Percentiles rank a stretch among this genome's conserved stretches.
Evolutionary conservation across 2,329 filamentous ascomycete genomes (phyloP).

Genomic region (Neocucurbitaria cava): DNA sequence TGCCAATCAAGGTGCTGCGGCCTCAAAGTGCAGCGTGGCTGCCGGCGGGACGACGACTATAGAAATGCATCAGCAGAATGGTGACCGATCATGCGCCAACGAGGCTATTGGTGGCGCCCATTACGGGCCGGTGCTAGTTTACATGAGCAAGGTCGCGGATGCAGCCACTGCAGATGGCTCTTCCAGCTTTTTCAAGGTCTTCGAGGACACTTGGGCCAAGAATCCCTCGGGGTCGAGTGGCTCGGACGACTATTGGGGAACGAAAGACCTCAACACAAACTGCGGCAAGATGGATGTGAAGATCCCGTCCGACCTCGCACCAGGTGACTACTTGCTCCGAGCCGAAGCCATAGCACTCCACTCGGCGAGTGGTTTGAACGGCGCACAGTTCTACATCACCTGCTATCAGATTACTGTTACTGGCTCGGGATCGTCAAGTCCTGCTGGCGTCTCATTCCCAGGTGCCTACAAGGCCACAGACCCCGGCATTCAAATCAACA

Average conservation of each 20-base stretch:
- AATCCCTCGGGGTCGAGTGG: constrained; percentile 48
- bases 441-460: constrained; percentile 58
- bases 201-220: constrained; percentile 60
- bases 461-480: constrained; percentile 65
- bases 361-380: constrained; percentile 52
- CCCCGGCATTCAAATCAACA: constrained; percentile 66
- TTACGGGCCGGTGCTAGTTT: constrained; percentile 44
- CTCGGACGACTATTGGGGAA: constrained; percentile 58
- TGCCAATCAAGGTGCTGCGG: constrained; percentile 31
- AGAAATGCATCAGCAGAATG: constrained; percentile 59
- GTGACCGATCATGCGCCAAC: constrained; percentile 59
- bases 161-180: constrained; percentile 59
- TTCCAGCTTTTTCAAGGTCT: constrained; percentile 64
- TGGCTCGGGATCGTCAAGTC: constrained; percentile 58
- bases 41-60: constrained; percentile 57
- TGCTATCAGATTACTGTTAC: constrained; percentile 68
- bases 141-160: constrained; percentile 54
- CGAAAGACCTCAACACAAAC: constrained; percentile 56
- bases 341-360: constrained; percentile 69
- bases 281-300: constrained; percentile 58
- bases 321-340: constrained; percentile 61
- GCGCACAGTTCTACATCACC: constrained; percentile 54
- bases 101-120: constrained; percentile 46
- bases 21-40: constrained; percentile 54
- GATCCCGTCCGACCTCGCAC: constrained; percentile 60